Evolutionary conservation across 2,329 filamentous ascomycete species (phyloP).

Genomic region (Chalara sp.): DNA sequence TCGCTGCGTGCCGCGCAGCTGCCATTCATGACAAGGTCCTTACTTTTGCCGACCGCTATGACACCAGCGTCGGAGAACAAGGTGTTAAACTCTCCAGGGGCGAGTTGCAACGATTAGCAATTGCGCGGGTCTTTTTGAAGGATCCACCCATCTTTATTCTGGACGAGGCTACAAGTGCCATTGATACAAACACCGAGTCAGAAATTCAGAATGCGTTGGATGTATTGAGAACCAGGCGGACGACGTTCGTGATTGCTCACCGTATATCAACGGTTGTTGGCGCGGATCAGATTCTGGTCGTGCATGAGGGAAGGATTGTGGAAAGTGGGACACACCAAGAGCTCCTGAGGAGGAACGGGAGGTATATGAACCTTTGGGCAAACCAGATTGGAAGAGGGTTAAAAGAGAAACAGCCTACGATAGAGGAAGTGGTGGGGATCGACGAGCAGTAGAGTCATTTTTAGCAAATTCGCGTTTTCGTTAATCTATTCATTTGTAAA

Average conservation of each 20-base stretch:
- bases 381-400: neutral
- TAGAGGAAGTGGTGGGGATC: neutral
- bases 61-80: conserved; percentile 88
- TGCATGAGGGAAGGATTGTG: conserved; percentile 72
- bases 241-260: conserved; percentile 91
- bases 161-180: conserved; percentile 85
- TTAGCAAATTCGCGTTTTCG: no score
- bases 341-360: neutral
- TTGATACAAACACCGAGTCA: conserved; percentile 88
- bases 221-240: conserved; percentile 72
- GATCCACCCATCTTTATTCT: conserved; percentile 85
- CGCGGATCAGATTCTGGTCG: conserved; percentile 90
- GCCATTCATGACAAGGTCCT: conserved; percentile 89
- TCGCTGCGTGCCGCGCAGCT: conserved; percentile 75
- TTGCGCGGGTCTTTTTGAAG: conserved; percentile 79
- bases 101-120: conserved; percentile 91
- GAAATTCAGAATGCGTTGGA: conserved; percentile 88
- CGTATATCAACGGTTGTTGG: conserved; percentile 85
- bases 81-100: conserved; percentile 85
- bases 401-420: neutral
- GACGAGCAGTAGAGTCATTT: no score
- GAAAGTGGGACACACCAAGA: conserved; percentile 84
- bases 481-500: no score
- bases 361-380: neutral
- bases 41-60: conserved; percentile 73